Evolutionary conservation across 2,329 filamentous ascomycete genomes (phyloP), one percentile per base, ranked within the genome.

Genomic region (Penicillium sp.): DNA sequence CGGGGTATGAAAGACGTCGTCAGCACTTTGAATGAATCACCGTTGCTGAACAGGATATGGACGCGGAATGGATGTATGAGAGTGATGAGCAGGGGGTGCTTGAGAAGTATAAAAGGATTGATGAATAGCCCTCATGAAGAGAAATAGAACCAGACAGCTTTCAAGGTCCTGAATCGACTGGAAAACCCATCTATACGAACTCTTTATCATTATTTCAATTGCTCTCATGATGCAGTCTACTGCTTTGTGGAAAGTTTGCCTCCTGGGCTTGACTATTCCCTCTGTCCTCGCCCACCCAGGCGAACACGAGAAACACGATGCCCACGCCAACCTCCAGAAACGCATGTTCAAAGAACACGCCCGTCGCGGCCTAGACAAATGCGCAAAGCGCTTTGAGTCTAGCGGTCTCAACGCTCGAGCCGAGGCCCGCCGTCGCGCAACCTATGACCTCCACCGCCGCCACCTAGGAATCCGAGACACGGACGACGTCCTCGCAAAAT

Each of bases 401-500:
- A 45, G 22, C n/a, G 53, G 53, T 22, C 37, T 55, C 7, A 55
- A 55, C 29, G 47, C 47, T 37, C 53, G 53, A 21, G 53, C 53
- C 16, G 53, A 55, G 24, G 47, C 47, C 21, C 53, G 53, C 46
- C 53, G 53, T 39, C 53, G 47, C 14, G 37, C n/a, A 22, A 39
- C 51, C 5, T 55, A 55, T 21, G 47, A 55, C 43, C 46, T 55
- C 31, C 53, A 55, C 39, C 47, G 53, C 9, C 53, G 53, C 16
- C 27, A n/a, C 21, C 14, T 55, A 7, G 22, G 7, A 3, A 14
- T 16, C 7, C 53, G 53, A 14, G 53, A 55, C 45, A 55, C 53
- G 3, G 13, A n/a, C 11, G 27, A 37, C 7, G 41, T 55, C 29
- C 53, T 55, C 6, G 21, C 3, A 10, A 55, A 21, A 14, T 55